Evolutionary conservation across 192 early-diverging fungal species (phyloP), one percentile per base, ranked within the genome.

Genomic region (Coemansia sp.): DNA sequence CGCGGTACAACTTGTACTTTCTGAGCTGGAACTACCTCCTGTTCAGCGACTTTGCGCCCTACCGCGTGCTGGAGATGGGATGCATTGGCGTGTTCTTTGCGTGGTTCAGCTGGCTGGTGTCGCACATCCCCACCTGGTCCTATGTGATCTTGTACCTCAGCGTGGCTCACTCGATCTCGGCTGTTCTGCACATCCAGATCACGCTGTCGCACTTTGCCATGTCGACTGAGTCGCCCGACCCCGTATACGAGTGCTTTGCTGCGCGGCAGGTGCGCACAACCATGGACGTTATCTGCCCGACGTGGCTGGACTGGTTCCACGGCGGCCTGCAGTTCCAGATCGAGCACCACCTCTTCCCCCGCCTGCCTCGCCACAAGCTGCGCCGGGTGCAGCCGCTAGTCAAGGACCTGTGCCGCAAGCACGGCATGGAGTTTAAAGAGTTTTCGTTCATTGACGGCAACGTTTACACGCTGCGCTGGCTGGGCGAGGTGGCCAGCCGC

Each of bases 141-240:
- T 74, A 84, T 42, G 66, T 88, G 39, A 68, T 90, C 46, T 76
- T 86, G 46, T 96, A 92, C 66, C 63, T 97, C 42, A 35, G 91
- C 17, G 74, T 96, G 19, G 93, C 93, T 21, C 91, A 98, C 84
- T 87, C 88, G 66, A 68, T 91, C 35, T 96, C 95, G 17, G 87
- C 91, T 42, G 84, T 95, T 49, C 84, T 98, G 26, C 97, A 98
- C 73, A 78, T 98, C 50, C 97, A 98, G 87, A 97, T 98, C 76
- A 98, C 96, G 9, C 86, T 98, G 43, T 92, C 90, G 37, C 97
- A 98, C 78, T 98, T 95, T 90, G 93, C 91, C 64, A 98, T 98
- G 96, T 91, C 89, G 40, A 90, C 89, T 0, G 89, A 91, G 69
- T 89, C 89, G 46, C 66, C 87, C 13, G 90, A 89, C 37, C 85